phyloP scores from a whole-genome alignment of 2,329 filamentous ascomycete species.

The Teratosphaeria gauchensis region DNA sequence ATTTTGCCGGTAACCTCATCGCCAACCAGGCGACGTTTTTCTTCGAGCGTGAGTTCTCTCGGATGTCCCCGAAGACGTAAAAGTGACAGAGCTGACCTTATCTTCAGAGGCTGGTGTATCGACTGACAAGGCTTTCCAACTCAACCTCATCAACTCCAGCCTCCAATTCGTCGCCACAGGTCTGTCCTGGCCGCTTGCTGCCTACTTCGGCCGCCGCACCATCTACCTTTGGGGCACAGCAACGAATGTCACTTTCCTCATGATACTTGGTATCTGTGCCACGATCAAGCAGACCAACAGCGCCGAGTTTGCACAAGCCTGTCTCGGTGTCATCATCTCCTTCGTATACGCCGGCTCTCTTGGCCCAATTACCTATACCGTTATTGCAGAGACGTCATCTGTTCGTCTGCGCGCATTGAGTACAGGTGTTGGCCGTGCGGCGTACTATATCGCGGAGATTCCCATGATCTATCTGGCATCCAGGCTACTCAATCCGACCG shows the following conservation, averaged over 20 bases:
- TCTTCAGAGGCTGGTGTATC: constrained; percentile 29
- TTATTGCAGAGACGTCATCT: constrained; percentile 20
- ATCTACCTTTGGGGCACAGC: constrained; percentile 26
- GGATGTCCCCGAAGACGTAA: neutral
- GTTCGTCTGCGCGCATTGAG: constrained; percentile 17
- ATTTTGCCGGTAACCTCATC: constrained; percentile 53
- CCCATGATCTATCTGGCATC: constrained; percentile 13
- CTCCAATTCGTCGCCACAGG: constrained; percentile 13
- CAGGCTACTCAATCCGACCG: constrained; percentile 17
- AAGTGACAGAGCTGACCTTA: neutral
- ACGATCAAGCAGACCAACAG: constrained; percentile 8
- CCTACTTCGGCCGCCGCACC: constrained; percentile 29
- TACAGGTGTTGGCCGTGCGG: constrained; percentile 16
- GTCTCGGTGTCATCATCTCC: constrained; percentile 42
- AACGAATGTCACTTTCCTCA: constrained; percentile 25
- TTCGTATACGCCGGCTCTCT: constrained; percentile 17
- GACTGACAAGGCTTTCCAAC: constrained; percentile 25
- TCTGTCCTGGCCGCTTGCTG: constrained; percentile 22
- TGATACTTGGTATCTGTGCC: constrained; percentile 16
- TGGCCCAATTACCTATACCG: constrained; percentile 18
- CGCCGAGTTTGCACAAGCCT: constrained; percentile 32
- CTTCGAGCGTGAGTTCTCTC: constrained; percentile 40
- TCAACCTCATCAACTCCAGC: constrained; percentile 23
- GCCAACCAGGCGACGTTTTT: constrained; percentile 56
- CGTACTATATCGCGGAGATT: constrained; percentile 15